phyloP scores from a whole-genome alignment of 108 stramenopile genomes.

The Nitzschia inconspicua region DNA sequence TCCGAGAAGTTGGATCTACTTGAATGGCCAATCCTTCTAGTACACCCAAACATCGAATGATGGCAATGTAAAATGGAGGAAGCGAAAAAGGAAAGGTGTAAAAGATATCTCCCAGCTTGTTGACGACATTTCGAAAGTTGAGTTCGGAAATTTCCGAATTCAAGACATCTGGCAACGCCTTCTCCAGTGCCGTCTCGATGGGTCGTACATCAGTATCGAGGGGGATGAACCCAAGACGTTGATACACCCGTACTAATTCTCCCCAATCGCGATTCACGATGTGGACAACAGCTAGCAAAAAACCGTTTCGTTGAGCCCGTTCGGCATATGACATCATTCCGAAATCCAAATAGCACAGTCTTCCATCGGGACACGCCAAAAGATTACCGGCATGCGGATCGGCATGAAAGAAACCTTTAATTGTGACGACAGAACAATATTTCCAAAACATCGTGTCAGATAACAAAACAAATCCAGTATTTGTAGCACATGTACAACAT shows the following conservation, averaged over 20 bases:
- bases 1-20: slow-evolving; percentile 85
- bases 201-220: slow-evolving; percentile 78
- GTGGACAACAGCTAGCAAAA: slow-evolving; percentile 94
- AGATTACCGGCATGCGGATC: slow-evolving; percentile 84
- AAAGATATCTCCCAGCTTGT: slow-evolving; percentile 95
- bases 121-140: slow-evolving; percentile 96
- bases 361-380: slow-evolving; percentile 75
- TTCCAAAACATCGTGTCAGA: slow-evolving; percentile 8
- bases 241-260: slow-evolving; percentile 82
- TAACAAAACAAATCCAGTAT: not conserved
- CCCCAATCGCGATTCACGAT: slow-evolving; percentile 96
- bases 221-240: slow-evolving; percentile 91
- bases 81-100: slow-evolving; percentile 95
- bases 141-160: slow-evolving; percentile 90
- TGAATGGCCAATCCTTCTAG: slow-evolving; percentile 95
- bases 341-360: slow-evolving; percentile 92
- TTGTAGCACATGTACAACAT: not conserved
- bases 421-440: too few species aligned
- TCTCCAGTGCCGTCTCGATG: slow-evolving; percentile 86
- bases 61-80: slow-evolving; percentile 97
- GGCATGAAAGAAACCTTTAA: not conserved
- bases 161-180: slow-evolving; percentile 91
- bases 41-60: slow-evolving; percentile 96
- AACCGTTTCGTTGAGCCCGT: slow-evolving; percentile 84
- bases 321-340: slow-evolving; percentile 96